These are phyloP conservation scores for Lentinula detonsa DNA, from an alignment of 768 basidiomycete genomes.

Conservation along the genomic window DNA sequence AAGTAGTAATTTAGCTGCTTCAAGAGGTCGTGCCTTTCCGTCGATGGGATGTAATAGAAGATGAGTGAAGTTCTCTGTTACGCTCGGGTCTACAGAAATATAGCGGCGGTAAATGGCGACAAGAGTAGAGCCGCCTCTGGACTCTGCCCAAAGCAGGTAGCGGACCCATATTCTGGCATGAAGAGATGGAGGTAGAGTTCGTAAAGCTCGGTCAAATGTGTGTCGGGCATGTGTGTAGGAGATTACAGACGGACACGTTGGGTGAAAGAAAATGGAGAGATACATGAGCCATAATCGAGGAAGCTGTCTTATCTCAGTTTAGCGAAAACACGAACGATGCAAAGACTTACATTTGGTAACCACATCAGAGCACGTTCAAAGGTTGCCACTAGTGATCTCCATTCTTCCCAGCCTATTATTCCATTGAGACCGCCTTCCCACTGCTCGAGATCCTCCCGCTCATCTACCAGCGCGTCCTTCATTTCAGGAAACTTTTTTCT, in stretches of 20 bases:
- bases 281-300: slow-evolving; percentile 95
- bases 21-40: slow-evolving; percentile 68
- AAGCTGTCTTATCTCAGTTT: slow-evolving; percentile 43
- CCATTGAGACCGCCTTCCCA: slow-evolving; percentile 88
- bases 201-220: slow-evolving; percentile 91
- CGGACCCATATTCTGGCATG: slow-evolving; percentile 90
- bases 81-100: slow-evolving; percentile 70
- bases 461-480: slow-evolving; percentile 85
- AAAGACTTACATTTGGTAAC: slow-evolving; percentile 66
- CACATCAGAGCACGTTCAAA: slow-evolving; percentile 95
- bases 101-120: slow-evolving; percentile 87
- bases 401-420: slow-evolving; percentile 93
- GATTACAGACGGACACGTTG: slow-evolving; percentile 76
- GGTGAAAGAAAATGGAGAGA: slow-evolving; percentile 84
- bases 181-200: slow-evolving; percentile 88
- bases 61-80: slow-evolving; percentile 74
- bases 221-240: slow-evolving; percentile 87
- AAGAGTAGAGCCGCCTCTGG: slow-evolving; percentile 69
- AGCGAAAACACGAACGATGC: slow-evolving; percentile 17
- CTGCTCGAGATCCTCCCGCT: slow-evolving; percentile 68
- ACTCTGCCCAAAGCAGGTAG: slow-evolving; percentile 90
- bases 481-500: slow-evolving; percentile 90
- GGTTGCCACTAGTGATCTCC: slow-evolving; percentile 80
- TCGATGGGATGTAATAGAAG: slow-evolving; percentile 60
- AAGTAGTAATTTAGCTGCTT: slow-evolving; percentile 89